Conservation (phyloP, 2,329 filamentous ascomycete genomes). For the Diplodia mutila region DNA sequence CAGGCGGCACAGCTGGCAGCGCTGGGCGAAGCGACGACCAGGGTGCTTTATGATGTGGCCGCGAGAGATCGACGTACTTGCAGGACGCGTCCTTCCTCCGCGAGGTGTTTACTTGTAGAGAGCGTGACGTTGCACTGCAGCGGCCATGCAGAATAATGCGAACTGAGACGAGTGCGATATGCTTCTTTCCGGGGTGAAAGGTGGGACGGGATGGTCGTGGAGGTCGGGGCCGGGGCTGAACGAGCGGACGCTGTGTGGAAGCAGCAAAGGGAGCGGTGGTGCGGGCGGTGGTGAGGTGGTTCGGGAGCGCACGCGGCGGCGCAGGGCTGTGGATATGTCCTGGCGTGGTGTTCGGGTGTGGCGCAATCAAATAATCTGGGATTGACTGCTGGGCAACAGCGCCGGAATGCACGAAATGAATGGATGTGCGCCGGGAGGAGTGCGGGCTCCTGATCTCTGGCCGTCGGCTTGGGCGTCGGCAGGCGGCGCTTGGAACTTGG, state of each 20-base stretch:
- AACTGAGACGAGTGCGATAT: background rate
- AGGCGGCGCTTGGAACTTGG: background rate
- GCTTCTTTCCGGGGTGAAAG: background rate
- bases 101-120: slow-evolving; percentile 22
- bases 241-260: slow-evolving; percentile 18
- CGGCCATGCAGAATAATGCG: slow-evolving; percentile 25
- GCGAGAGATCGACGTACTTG: slow-evolving; percentile 10
- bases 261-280: slow-evolving; percentile 8
- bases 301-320: slow-evolving; percentile 13
- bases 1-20: background rate
- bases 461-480: background rate
- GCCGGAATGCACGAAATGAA: slow-evolving; percentile 25
- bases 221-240: slow-evolving; percentile 7
- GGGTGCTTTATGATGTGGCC: slow-evolving; percentile 12
- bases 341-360: slow-evolving; percentile 22
- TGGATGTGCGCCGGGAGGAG: slow-evolving; percentile 20
- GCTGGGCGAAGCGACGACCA: background rate
- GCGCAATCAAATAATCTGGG: slow-evolving; percentile 27
- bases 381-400: slow-evolving; percentile 14
- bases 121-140: slow-evolving; percentile 27
- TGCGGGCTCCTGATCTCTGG: slow-evolving; percentile 11
- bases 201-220: background rate
- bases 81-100: slow-evolving; percentile 17
- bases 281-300: slow-evolving; percentile 13
- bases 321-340: slow-evolving; percentile 20